Evolutionary conservation across 352 stramenopile genomes (phyloP), one percentile per base, ranked within the genome.

Genomic region (Peronosclerospora sorghi): DNA sequence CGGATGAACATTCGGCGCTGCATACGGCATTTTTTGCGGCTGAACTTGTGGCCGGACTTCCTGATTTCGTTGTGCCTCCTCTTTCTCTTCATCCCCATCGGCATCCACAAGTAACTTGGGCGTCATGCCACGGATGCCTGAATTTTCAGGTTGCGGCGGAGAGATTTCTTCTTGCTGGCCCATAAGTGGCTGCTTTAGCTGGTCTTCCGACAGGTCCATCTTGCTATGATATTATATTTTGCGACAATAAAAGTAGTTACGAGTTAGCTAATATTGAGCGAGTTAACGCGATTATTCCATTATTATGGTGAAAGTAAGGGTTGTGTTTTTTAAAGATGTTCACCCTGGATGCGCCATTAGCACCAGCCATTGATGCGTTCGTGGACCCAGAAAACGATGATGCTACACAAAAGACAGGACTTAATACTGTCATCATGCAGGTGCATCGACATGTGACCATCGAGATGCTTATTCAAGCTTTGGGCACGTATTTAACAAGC

Each of bases 401-500:
- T 15, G 71, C 59, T 15, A 56, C 62, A 51, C 80, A 93, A 57
- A 93, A 88, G 67, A 88, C 77, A 30, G 78, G 73, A 23, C 65
- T 93, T 26, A 93, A 93, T 61, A 89, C 73, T n/a, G 62, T 93
- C 29, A 62, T 93, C 18, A 90, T 93, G 77, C 77, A 90, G 44
- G 71, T 90, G 38, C 77, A 93, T 39, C 77, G 80, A 35, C 68
- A 68, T 17, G 70, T 86, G 44, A 68, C 51, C 15, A 76, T 93
- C 37, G 77, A 93, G 62, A 55, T 67, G 56, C 68, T 93, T 19
- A 85, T 93, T 51, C 67, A 89, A 56, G 63, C 69, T 45, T 62
- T 93, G n/a, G 77, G 76, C 8, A 45, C 51, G 13, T 66, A 74
- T 48, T 60, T 93, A 32, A 93, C 80, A 29, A 82, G 43, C 56